These are phyloP conservation scores for Pouteria campechiana DNA, from an alignment of 179 eudicot species.

Conservation along the genomic window DNA sequence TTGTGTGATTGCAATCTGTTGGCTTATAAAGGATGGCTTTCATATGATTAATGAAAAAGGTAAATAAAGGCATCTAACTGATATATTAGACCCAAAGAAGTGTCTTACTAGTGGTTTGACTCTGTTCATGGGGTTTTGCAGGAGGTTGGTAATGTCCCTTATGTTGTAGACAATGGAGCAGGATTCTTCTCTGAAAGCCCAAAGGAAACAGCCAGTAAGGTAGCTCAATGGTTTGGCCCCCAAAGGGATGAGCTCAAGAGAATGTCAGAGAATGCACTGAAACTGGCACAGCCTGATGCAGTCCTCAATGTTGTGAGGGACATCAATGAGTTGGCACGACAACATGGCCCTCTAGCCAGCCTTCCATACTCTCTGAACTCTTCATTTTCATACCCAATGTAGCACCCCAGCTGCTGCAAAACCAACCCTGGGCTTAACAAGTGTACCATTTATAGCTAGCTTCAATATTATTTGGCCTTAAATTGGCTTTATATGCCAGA, in stretches of 20 bases:
- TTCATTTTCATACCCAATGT: constrained; percentile 61
- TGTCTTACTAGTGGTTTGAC: not conserved
- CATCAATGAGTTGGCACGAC: constrained; percentile 64
- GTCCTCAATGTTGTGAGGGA: constrained; percentile 92
- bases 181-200: constrained; percentile 84
- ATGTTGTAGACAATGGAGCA: constrained; percentile 87
- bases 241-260: constrained; percentile 48
- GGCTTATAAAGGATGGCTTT: no score
- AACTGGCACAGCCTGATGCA: constrained; percentile 81
- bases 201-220: constrained; percentile 68
- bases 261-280: constrained; percentile 77
- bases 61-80: no score
- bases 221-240: constrained; percentile 77
- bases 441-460: no score
- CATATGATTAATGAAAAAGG: no score
- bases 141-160: constrained; percentile 95
- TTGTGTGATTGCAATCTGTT: no score
- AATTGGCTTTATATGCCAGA: no score
- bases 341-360: constrained; percentile 57
- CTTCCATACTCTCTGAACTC: constrained; percentile 61
- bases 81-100: no score
- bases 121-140: constrained; percentile 8
- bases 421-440: no score
- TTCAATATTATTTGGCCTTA: no score
- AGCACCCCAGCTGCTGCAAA: no score